Conservation (phyloP, 495 filamentous ascomycete species). For the Hapsidospora chrysogenum region DNA sequence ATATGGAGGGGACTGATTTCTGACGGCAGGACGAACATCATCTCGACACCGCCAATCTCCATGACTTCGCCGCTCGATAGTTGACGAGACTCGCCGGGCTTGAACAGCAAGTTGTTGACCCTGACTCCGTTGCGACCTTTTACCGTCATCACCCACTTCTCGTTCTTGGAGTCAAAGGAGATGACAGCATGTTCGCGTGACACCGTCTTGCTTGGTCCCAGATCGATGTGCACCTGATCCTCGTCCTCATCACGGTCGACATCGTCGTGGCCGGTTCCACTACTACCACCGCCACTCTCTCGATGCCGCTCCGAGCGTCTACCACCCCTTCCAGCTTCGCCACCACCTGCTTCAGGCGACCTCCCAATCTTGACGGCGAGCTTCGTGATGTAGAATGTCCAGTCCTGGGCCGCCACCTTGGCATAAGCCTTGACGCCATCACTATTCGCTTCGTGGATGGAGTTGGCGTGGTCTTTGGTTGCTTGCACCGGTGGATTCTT, state of each 20-base stretch:
- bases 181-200: constrained; percentile 81
- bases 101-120: constrained; percentile 53
- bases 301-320: too few species aligned
- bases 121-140: constrained; percentile 84
- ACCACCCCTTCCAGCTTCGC: constrained; percentile 13
- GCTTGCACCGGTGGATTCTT: constrained; percentile 47
- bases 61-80: constrained; percentile 77
- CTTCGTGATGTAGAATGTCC: constrained; percentile 85
- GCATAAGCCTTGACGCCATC: constrained; percentile 77
- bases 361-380: constrained; percentile 73
- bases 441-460: constrained; percentile 50
- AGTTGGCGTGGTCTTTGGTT: constrained; percentile 54
- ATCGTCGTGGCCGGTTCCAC: too few species aligned
- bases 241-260: constrained; percentile 14
- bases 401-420: constrained; percentile 78
- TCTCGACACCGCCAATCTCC: constrained; percentile 79
- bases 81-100: constrained; percentile 41
- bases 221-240: constrained; percentile 62
- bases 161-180: constrained; percentile 51
- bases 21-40: constrained; percentile 89
- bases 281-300: too few species aligned
- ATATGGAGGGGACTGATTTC: constrained; percentile 42
- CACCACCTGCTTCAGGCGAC: constrained; percentile 38
- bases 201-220: constrained; percentile 84
- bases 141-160: constrained; percentile 65